phyloP scores from a whole-genome alignment of 2,329 filamentous ascomycete genomes.

The Tolypocladium guangdongense region DNA sequence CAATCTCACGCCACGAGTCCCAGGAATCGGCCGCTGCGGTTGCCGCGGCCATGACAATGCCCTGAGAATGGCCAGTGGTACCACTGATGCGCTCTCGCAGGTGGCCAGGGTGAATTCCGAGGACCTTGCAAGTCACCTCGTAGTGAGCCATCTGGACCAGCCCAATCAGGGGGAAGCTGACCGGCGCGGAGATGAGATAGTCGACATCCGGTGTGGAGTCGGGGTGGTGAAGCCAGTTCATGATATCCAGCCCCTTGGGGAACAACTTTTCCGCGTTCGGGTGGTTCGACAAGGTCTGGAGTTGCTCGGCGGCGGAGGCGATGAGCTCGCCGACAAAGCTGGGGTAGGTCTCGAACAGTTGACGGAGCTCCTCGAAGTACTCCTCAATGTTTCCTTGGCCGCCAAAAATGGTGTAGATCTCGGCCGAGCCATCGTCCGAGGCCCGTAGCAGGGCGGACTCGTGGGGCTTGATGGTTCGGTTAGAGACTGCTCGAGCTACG shows the following conservation, averaged over 20 bases:
- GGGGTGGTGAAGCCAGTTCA: constrained; percentile 82
- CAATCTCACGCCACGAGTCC: constrained; percentile 78
- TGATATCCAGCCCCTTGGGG: constrained; percentile 89
- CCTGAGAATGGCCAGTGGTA: constrained; percentile 92
- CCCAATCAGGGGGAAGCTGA: constrained; percentile 93
- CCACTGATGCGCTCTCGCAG: constrained; percentile 76
- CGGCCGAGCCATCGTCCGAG: constrained; percentile 70
- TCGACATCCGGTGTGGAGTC: constrained; percentile 89
- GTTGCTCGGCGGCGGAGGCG: constrained; percentile 66
- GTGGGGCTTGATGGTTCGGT: constrained; percentile 80
- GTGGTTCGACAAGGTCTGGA: constrained; percentile 76
- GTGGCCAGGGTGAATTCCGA: constrained; percentile 82
- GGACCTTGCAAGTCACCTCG: constrained; percentile 81
- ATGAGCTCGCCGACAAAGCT: constrained; percentile 84
- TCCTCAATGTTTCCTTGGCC: constrained; percentile 99
- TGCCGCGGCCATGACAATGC: constrained; percentile 84
- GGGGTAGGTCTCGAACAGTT: constrained; percentile 84
- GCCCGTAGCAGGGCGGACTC: constrained; percentile 89
- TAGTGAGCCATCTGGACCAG: constrained; percentile 95
- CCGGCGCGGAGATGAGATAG: constrained; percentile 87
- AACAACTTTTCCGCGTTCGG: constrained; percentile 89
- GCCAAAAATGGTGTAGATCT: constrained; percentile 88
- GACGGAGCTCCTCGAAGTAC: constrained; percentile 94
- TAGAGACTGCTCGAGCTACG: constrained; percentile 70
- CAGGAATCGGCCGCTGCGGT: constrained; percentile 86